Conservation (phyloP, 2,329 filamentous ascomycete genomes). For the Fusarium ramigenum region DNA sequence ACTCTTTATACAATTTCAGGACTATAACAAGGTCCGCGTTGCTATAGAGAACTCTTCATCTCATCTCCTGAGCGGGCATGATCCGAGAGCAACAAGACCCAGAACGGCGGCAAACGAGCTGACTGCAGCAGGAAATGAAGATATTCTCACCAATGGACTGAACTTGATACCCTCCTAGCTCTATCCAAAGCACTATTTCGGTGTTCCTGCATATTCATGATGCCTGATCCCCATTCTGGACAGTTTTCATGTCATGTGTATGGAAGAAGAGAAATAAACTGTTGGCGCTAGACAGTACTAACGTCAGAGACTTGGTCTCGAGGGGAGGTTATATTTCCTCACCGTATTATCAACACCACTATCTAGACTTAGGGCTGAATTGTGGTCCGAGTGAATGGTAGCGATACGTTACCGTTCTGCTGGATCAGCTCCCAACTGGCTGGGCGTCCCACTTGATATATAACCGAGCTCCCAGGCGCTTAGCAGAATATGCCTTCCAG, state of each 20-base stretch:
- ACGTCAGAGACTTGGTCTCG: not conserved
- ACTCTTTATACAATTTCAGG: too few species aligned
- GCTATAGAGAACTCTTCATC: too few species aligned
- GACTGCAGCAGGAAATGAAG: not conserved
- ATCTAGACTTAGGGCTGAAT: not conserved
- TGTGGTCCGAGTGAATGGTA: not conserved
- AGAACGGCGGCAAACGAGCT: not conserved
- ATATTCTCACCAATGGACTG: not conserved
- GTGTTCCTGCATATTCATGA: not conserved
- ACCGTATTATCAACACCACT: not conserved
- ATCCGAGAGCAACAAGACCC: too few species aligned
- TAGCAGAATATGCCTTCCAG: not conserved
- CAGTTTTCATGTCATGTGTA: not conserved
- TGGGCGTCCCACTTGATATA: not conserved
- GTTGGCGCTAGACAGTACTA: not conserved
- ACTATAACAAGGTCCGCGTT: too few species aligned
- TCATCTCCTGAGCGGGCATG: too few species aligned
- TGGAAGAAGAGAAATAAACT: not conserved
- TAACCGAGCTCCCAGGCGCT: not conserved
- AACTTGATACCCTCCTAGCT: not conserved
- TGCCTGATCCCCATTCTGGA: not conserved
- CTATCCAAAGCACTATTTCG: not conserved
- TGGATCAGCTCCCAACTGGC: not conserved
- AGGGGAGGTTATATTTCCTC: not conserved
- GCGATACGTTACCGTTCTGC: not conserved